Base-by-base conservation (phyloP, 2,329 filamentous ascomycete species). In the Emydomyces testavorans region DNA sequence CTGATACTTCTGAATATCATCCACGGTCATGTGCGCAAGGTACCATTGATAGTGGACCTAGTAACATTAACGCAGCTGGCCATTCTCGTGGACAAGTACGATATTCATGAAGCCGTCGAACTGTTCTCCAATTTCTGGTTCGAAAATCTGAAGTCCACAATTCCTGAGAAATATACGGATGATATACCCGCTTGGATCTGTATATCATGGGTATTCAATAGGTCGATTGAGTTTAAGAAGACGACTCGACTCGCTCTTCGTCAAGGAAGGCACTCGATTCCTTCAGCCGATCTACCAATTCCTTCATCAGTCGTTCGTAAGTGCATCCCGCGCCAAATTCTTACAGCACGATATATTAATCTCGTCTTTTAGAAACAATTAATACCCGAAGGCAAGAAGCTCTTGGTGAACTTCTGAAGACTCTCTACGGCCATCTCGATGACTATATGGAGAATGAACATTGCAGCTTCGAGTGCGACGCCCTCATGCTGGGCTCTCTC, bases 1-100 rank as follows among this genome's bases (percentile, higher is more conserved):
- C 44, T 56, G 2, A 51, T 61, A 11, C 52, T 65, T 11, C 50
- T 65, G 16, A 50, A 58, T 13, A 62, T 67, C 26, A 52, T 57
- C 4, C 64, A 67, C 40, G 56, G 54, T 11, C 48, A 56, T 1
- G 57, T 65, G 11, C 48, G 60, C 2, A 52, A 50, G 1, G 57
- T 65, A 4, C 53, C 53, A 3, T 21, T 51, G 23, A 42, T 42
- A 15, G 46, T 54, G 10, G 52, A 55, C 15, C 29, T 54, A 4
- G 26, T 41, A 29, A 55, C 45, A 18, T 42, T 52, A n/a, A 46
- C 44, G 1, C 50, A 55, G 31, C 42, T 55, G 2, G 47, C 53
- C 3, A 53, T 55, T n/a, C 49, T 55, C 2, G 46, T 53, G 26
- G 53, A 54, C 40, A 55, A 55, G 37, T 55, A 55, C 16, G 46